These are phyloP conservation scores for Hyphodiscus hymeniophilus DNA, from an alignment of 495 filamentous ascomycete species.

Conservation along the genomic window DNA sequence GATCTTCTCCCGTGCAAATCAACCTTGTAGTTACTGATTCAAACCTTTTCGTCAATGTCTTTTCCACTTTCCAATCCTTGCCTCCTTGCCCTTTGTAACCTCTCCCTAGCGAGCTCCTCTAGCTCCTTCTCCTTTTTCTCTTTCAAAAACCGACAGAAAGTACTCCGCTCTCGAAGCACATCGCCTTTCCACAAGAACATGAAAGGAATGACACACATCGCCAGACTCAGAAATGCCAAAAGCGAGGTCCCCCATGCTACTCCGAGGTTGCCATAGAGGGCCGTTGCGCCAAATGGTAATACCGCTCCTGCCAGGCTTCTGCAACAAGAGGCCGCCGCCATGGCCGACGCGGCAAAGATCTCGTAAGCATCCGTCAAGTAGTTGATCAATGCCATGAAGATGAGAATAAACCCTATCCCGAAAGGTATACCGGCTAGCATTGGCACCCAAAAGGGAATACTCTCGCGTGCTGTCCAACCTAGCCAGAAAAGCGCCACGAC, in stretches of 20 bases:
- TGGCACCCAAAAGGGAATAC: slow-evolving; percentile 38
- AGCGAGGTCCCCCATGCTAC: slow-evolving; percentile 52
- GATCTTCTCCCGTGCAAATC: no score
- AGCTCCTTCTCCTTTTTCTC: slow-evolving; percentile 18
- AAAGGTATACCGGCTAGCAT: slow-evolving; percentile 52
- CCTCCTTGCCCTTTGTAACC: neutral
- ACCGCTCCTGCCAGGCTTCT: slow-evolving; percentile 53
- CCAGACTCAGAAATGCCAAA: slow-evolving; percentile 49
- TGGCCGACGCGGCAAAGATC: slow-evolving; percentile 44
- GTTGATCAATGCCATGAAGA: slow-evolving; percentile 38
- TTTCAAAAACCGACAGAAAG: slow-evolving; percentile 19
- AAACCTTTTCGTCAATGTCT: no score
- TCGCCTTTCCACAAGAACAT: slow-evolving; percentile 42
- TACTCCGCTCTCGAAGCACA: slow-evolving; percentile 28
- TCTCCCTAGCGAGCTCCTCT: slow-evolving; percentile 10
- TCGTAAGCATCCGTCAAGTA: slow-evolving; percentile 56
- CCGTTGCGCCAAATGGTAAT: slow-evolving; percentile 59
- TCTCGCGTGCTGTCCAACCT: slow-evolving; percentile 35
- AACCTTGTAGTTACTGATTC: no score
- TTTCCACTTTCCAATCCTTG: no score
- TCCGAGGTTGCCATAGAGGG: slow-evolving; percentile 36
- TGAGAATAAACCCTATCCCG: slow-evolving; percentile 54
- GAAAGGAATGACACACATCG: slow-evolving; percentile 52
- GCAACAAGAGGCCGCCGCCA: slow-evolving; percentile 46
- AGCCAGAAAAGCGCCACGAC: slow-evolving; percentile 43